Conservation (phyloP, 345 rosid genomes). For the Brassica incana region DNA sequence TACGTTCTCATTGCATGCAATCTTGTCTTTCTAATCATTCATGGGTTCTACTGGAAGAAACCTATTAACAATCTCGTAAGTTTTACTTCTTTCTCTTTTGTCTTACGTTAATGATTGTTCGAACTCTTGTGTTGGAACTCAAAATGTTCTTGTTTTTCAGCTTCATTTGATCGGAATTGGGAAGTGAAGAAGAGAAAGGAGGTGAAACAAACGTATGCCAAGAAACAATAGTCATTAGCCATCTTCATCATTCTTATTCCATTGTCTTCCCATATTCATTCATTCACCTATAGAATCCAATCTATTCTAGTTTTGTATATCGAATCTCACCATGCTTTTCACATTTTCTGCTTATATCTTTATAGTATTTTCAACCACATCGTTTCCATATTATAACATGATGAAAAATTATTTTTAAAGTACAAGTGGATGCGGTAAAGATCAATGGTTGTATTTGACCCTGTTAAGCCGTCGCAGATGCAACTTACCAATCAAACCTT, state of each 20-base stretch:
- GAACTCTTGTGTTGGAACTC: background rate
- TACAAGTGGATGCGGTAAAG: background rate
- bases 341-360: background rate
- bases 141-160: conserved; percentile 10
- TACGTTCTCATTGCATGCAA: conserved; percentile 68
- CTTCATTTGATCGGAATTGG: conserved; percentile 36
- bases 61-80: conserved; percentile 74
- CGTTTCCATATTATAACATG: background rate
- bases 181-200: conserved; percentile 14
- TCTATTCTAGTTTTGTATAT: background rate
- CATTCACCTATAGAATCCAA: background rate
- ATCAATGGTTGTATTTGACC: background rate
- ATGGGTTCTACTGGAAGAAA: conserved; percentile 77
- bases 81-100: background rate
- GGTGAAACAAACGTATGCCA: background rate
- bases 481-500: background rate
- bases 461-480: background rate
- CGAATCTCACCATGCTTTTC: background rate
- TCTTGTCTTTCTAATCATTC: conserved; percentile 59
- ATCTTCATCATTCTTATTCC: background rate
- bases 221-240: background rate
- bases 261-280: background rate
- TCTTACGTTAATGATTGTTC: background rate
- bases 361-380: background rate
- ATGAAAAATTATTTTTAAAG: background rate